Conservation (phyloP, 768 basidiomycete species). For the Trametes cingulata region DNA sequence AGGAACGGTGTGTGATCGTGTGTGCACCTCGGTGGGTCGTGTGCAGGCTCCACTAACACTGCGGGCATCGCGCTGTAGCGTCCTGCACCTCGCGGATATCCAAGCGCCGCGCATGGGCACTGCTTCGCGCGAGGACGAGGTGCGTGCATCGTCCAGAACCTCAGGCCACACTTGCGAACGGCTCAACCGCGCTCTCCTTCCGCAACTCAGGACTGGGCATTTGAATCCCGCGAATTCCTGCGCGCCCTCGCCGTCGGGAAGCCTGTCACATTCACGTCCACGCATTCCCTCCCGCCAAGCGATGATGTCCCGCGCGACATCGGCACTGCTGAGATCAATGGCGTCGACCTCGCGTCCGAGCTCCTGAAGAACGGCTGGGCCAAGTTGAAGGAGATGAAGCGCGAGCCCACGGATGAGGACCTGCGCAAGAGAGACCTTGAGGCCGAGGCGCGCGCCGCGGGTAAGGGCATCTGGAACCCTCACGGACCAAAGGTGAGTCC, state of each 20-base stretch:
- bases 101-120: slow-evolving; percentile 82
- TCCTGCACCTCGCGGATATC: slow-evolving; percentile 88
- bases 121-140: slow-evolving; percentile 83
- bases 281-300: slow-evolving; percentile 74
- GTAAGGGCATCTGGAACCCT: slow-evolving; percentile 85
- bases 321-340: slow-evolving; percentile 71
- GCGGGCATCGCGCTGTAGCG: slow-evolving; percentile 44
- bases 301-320: slow-evolving; percentile 81
- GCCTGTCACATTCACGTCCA: slow-evolving; percentile 80
- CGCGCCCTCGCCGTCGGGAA: slow-evolving; percentile 87
- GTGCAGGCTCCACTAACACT: background rate
- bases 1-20: slow-evolving; percentile 69
- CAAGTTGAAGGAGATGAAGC: slow-evolving; percentile 84
- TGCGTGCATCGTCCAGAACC: slow-evolving; percentile 29
- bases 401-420: slow-evolving; percentile 82
- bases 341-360: slow-evolving; percentile 71
- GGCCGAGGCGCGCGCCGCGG: slow-evolving; percentile 69
- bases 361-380: slow-evolving; percentile 92
- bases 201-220: slow-evolving; percentile 74
- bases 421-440: slow-evolving; percentile 71
- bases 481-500: slow-evolving; percentile 67
- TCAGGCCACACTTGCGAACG: too few species aligned
- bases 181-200: background rate
- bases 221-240: slow-evolving; percentile 90
- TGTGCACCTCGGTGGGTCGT: background rate